A percentile compares a stretch with the other conserved stretches of the same genome.
Evolutionary conservation across 2,329 filamentous ascomycete genomes (phyloP).

Genomic region (Ophiostoma ips): DNA sequence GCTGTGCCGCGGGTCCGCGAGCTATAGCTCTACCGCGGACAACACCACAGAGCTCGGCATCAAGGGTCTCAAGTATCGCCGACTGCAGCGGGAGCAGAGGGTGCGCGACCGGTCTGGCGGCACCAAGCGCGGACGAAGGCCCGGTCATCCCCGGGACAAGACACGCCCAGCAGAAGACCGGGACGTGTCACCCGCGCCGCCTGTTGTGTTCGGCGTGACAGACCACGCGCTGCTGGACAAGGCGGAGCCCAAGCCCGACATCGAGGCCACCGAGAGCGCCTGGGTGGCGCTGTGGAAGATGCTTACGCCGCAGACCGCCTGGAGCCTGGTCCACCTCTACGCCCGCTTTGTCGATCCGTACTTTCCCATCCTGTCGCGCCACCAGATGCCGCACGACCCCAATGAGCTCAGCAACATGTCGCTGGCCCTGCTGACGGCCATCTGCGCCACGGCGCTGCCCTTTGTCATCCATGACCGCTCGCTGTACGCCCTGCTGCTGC

Average conservation of each 20-base stretch:
- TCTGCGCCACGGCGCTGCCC: constrained; percentile 29
- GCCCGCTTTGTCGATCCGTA: constrained; percentile 30
- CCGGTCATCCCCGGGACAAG: no score
- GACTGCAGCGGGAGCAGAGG: no score
- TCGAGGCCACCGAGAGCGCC: constrained; percentile 15
- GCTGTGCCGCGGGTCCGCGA: no score
- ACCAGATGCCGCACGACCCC: constrained; percentile 21
- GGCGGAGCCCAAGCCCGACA: constrained; percentile 20
- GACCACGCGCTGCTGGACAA: constrained; percentile 21
- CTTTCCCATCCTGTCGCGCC: constrained; percentile 27
- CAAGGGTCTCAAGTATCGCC: not conserved
- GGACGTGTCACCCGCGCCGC: no score
- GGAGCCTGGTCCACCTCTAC: constrained; percentile 26
- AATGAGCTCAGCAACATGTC: constrained; percentile 21
- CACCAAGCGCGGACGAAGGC: no score
- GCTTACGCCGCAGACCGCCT: constrained; percentile 19
- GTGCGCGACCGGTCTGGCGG: no score
- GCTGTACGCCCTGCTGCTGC: constrained; percentile 20
- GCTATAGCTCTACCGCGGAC: no score
- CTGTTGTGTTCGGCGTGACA: constrained; percentile 21
- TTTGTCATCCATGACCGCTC: constrained; percentile 29
- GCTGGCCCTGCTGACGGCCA: constrained; percentile 25
- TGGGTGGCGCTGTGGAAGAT: constrained; percentile 19
- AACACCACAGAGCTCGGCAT: no score
- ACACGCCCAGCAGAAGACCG: no score